phyloP scores from a whole-genome alignment of 2,329 filamentous ascomycete species.

The Trichoderma aggressivum region DNA sequence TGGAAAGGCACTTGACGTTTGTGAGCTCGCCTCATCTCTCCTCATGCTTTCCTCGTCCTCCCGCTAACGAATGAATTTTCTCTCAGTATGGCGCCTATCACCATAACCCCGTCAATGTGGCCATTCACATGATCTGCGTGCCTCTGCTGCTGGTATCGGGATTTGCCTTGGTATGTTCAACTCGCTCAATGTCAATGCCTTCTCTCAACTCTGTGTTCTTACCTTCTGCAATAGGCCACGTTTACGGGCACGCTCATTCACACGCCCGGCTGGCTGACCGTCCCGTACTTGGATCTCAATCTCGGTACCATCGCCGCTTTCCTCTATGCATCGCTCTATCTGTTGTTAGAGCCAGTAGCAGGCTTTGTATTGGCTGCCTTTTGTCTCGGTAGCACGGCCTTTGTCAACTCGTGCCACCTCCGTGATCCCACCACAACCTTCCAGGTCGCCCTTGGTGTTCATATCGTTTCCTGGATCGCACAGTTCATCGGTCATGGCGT shows the following conservation, averaged over 20 bases:
- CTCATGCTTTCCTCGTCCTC: neutral
- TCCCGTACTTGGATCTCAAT: conserved; percentile 65
- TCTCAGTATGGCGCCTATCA: conserved; percentile 79
- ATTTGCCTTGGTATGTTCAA: conserved; percentile 63
- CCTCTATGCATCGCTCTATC: conserved; percentile 74
- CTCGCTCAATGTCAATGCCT: too few species aligned
- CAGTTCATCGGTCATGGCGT: conserved; percentile 91
- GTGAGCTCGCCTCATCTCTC: conserved; percentile 48
- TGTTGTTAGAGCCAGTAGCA: conserved; percentile 91
- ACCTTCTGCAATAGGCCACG: conserved; percentile 46
- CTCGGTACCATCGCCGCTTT: conserved; percentile 62
- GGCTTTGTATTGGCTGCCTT: conserved; percentile 73
- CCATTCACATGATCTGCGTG: conserved; percentile 77
- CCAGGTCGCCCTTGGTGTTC: conserved; percentile 60
- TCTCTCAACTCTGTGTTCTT: neutral
- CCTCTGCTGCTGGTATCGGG: conserved; percentile 69
- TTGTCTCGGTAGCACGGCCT: conserved; percentile 71
- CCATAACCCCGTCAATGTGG: conserved; percentile 71
- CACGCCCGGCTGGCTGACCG: conserved; percentile 63
- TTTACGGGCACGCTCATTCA: conserved; percentile 62
- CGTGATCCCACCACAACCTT: conserved; percentile 50
- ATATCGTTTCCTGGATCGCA: conserved; percentile 75
- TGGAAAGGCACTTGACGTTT: conserved; percentile 79
- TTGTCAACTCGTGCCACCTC: conserved; percentile 69
- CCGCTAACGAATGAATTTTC: conserved; percentile 13